phyloP scores from a whole-genome alignment of 2,329 filamentous ascomycete genomes.

The Apiospora marii region DNA sequence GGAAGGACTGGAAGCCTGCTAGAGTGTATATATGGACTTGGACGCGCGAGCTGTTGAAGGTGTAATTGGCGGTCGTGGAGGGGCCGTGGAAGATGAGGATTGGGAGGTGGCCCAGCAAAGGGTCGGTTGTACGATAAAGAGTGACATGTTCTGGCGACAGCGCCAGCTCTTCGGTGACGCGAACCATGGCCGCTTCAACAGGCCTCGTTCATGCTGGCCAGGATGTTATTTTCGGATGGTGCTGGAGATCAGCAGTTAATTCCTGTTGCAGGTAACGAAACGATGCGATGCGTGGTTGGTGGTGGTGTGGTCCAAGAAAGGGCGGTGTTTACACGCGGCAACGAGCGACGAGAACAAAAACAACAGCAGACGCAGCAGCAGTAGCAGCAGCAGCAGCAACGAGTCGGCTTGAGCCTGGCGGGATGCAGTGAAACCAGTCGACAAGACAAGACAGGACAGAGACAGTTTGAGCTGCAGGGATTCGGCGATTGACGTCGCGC shows the following conservation, averaged over 20 bases:
- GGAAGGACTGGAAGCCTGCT: conserved; percentile 88
- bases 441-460: conserved; percentile 3
- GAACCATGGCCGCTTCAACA: conserved; percentile 74
- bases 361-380: background rate
- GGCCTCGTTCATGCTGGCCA: conserved; percentile 49
- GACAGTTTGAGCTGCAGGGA: conserved; percentile 11
- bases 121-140: conserved; percentile 90
- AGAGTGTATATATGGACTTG: conserved; percentile 92
- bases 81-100: conserved; percentile 92
- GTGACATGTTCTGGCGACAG: conserved; percentile 82
- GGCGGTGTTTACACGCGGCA: conserved; percentile 25
- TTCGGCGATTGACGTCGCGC: conserved; percentile 7
- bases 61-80: conserved; percentile 87
- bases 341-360: conserved; percentile 14
- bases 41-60: conserved; percentile 88
- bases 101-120: conserved; percentile 80
- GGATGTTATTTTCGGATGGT: conserved; percentile 27
- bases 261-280: conserved; percentile 31
- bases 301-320: conserved; percentile 31
- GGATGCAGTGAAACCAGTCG: conserved; percentile 19
- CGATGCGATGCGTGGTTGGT: conserved; percentile 28
- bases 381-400: background rate
- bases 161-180: conserved; percentile 78
- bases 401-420: background rate
- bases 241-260: conserved; percentile 24